phyloP scores from a whole-genome alignment of 2,329 filamentous ascomycete species.

The Hypomyces rosellus region DNA sequence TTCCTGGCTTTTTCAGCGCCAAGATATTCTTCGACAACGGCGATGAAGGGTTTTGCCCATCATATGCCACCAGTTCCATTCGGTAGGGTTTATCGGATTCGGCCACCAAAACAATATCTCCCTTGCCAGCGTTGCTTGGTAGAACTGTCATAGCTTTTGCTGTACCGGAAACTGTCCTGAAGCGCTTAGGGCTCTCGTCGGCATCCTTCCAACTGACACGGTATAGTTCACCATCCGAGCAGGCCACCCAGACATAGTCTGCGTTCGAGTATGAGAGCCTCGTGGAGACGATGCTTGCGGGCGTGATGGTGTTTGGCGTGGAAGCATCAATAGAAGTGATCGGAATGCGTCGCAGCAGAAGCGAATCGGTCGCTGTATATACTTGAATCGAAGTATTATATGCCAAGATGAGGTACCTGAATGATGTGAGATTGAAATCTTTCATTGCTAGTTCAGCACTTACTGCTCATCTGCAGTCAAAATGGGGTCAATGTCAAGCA shows the following conservation, averaged over 20 bases:
- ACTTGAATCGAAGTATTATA: conserved; percentile 72
- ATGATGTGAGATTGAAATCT: conserved; percentile 12
- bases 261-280: conserved; percentile 32
- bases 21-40: conserved; percentile 31
- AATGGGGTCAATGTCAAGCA: conserved; percentile 59
- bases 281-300: conserved; percentile 36
- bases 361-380: conserved; percentile 74
- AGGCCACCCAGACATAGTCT: conserved; percentile 53
- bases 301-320: conserved; percentile 17
- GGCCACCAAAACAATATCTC: conserved; percentile 43
- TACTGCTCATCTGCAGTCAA: conserved; percentile 57
- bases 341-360: conserved; percentile 67
- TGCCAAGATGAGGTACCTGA: conserved; percentile 66
- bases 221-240: conserved; percentile 51
- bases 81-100: conserved; percentile 33
- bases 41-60: conserved; percentile 24
- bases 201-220: conserved; percentile 52
- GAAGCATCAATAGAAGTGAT: conserved; percentile 31
- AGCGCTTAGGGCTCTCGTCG: conserved; percentile 31
- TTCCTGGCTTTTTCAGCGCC: conserved; percentile 28
- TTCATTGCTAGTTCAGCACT: conserved; percentile 18
- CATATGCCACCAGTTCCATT: conserved; percentile 41
- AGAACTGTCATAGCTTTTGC: conserved; percentile 42
- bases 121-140: conserved; percentile 26
- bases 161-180: conserved; percentile 36